Evolutionary conservation across 768 basidiomycete genomes (phyloP), one percentile per base, ranked within the genome.

Genomic region (Tylopilus rubrobrunneus): DNA sequence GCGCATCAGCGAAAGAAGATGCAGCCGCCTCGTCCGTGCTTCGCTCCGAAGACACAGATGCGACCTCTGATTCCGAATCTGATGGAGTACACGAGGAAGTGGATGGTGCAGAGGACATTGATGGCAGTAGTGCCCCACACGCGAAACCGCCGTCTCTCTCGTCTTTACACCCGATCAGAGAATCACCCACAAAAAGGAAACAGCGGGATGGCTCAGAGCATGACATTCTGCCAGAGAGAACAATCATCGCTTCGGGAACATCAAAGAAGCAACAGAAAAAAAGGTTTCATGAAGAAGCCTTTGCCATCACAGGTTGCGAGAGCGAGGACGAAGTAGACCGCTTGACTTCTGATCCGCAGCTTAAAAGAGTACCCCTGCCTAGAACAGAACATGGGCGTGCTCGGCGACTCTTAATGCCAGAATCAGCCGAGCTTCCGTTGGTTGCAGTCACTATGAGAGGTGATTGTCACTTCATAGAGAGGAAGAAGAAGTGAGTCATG

Each of bases 371-470:
- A 14, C 60, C 54, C 19, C 55, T 74, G 37, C 73, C 73, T 23
- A 73, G 63, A 60, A 69, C 67, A 9, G 51, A 48, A 17, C 48
- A 71, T 55, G 71, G 67, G 23, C 66, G 66, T 40, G 54, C 71
- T 45, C 64, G 73, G 48, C 66, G 73, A 47, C 60, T 72, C 43
- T 52, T 73, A 21, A 37, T 64, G 19, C 71, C 71, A 19, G 56
- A 51, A 40, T 61, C 62, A 19, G 46, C 36, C 23, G 55, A 63
- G 14, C 65, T 74, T 42, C 75, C 76, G 11, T 56, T 77, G 45
- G 66, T 71, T 43, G 74, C 76, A 31, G 65, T 80, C 50, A 76
- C 76, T 27, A 78, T 78, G 78, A 65, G 74, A 40, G 72, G 70
- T 33, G 75, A 78, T 51, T 62, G 71, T n/a, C 74, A 80, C 47